Evolutionary conservation across 2,329 filamentous ascomycete species (phyloP), one percentile per base, ranked within the genome.

Genomic region (Arthrocladium fulminans): DNA sequence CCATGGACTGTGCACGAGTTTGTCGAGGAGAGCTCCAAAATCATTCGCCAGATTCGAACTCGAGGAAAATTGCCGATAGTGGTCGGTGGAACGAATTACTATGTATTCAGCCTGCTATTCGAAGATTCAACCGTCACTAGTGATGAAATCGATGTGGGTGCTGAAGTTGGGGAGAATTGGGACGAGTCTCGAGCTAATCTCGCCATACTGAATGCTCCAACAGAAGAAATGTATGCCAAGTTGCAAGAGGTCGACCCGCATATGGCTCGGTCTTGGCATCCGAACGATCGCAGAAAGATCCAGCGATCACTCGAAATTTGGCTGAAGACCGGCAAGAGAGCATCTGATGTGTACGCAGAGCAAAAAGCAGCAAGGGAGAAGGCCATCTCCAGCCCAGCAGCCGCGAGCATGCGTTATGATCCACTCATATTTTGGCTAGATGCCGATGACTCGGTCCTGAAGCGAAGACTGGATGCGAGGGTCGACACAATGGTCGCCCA

Each of bases 1-100:
- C 81, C 89, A 0, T 97, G 90, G 89, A 81, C 80, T 3, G 85
- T 96, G 7, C 79, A 83, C 0, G 74, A 78, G 23, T 98, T 94
- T 62, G 84, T 84, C 41, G 73, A 73, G 37, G 80, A 84, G 57
- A 86, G 87, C 1, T 70, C 77, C 25, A 70, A 70, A 13, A 70
- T 83, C 13, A 90, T 98, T 52, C 68, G 76, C 20, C 86, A 92
- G 35, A 95, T 98, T 47, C 77, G 84, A 43, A 71, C 71, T 6
- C 76, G 90, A 58, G 87, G 88, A 0, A 86, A 84, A 53, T 66
- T 96, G 10, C 92, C 92, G 0, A 88, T 98, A 23, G 69, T 98
- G 0, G 92, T 97, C 1, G 92, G 92, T 22, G 92, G 92, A 7
- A 95, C 90, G 9, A 88, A 95, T 60, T 98, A 97, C 68, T 98